Base-by-base conservation (phyloP, 1,284 basidiomycete genomes). In the Apiotrichum veenhuisii region DNA sequence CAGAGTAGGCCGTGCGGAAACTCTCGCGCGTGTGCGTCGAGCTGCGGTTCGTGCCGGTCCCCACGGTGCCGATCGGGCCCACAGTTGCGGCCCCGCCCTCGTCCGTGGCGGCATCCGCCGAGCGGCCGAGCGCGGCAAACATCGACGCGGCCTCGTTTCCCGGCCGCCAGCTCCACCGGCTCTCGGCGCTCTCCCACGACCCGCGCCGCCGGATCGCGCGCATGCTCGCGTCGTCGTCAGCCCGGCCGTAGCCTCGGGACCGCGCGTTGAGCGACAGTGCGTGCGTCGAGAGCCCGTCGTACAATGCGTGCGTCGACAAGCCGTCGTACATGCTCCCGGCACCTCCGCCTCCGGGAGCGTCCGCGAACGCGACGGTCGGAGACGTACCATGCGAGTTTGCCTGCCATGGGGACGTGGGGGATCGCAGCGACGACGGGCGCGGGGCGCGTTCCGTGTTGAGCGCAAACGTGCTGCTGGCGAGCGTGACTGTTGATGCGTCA, bases 381-480 rank as follows among this genome's bases (percentile, higher is more conserved):
- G 54, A 60, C 10, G 45, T 41, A 12, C 41, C 20, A 25, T 56
- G 40, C 33, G 27, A n/a, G n/a, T n/a, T 46, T 36, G 25, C 50
- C 23, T 63, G 58, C 9, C 30, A 23, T 14, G 22, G 14, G 5
- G 46, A 18, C 22, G 46, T 20, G 1, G 46, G 46, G 2, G 46
- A 48, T 14, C 61, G 57, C 41, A 58, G 26, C 11, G 58, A 59
- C 23, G 43, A 53, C 5, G 55, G 61, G 26, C 50, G 58, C 23
- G 27, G 47, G 10, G 27, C 34, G 25, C 45, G 52, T 55, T 64
- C 82, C 74, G 38, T 78, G 75, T 85, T 84, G 49, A 86, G 79
- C 0, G 84, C 91, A 72, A 89, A 94, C 1, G 90, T 91, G 4
- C 90, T 94, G 15, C 90, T 93, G 4, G 94, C 94, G 14, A 98